These are phyloP conservation scores for Lonicera japonica DNA, from an alignment of 129 eudicot species.

Conservation along the genomic window DNA sequence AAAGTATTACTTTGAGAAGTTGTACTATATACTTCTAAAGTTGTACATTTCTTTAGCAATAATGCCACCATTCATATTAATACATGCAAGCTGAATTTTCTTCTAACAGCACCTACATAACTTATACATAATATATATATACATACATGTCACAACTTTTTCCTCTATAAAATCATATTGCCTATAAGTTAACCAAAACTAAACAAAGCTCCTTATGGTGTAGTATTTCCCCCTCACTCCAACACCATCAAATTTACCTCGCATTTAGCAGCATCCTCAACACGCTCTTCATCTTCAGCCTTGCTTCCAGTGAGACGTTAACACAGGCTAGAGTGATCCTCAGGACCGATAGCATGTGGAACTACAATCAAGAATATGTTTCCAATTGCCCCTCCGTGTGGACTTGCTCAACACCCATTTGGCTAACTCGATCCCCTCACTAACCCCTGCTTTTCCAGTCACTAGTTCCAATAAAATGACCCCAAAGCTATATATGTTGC, in stretches of 20 bases:
- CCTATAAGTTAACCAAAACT: neutral
- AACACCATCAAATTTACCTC: neutral
- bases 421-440: too few relatives aligned
- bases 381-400: conserved; percentile 34
- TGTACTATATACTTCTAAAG: too few relatives aligned
- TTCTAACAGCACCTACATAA: neutral
- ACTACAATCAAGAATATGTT: too few relatives aligned
- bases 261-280: conserved; percentile 43
- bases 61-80: too few relatives aligned
- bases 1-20: too few relatives aligned
- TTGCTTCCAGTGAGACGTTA: conserved; percentile 28
- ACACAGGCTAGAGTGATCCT: conserved; percentile 43
- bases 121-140: too few relatives aligned
- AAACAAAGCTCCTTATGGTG: neutral
- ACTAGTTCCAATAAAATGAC: conserved; percentile 70
- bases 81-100: neutral
- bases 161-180: neutral
- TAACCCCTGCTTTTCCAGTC: conserved; percentile 8
- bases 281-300: conserved; percentile 49
- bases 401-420: conserved; percentile 68
- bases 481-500: conserved; percentile 87
- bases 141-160: too few relatives aligned
- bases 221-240: neutral
- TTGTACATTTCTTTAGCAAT: too few relatives aligned
- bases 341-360: conserved; percentile 44